A percentile compares a stretch with the other conserved stretches of the same genome.
Evolutionary conservation across 495 filamentous ascomycete genomes (phyloP).

Genomic region (Parathielavia hyrcaniae): DNA sequence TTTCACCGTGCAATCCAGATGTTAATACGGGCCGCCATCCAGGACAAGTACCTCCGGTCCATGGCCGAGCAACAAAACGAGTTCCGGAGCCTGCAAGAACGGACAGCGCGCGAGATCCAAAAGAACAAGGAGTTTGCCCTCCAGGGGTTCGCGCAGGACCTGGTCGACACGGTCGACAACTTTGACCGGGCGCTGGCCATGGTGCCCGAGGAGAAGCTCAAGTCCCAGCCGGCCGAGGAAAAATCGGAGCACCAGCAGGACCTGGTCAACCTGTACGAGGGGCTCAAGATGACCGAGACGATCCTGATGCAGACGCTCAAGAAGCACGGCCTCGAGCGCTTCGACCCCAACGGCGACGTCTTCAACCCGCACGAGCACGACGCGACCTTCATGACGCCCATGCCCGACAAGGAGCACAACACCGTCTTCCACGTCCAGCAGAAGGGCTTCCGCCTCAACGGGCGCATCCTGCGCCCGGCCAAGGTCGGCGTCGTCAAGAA

Average conservation of each 20-base stretch:
- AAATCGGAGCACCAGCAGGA: constrained; percentile 56
- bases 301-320: constrained; percentile 82
- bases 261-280: constrained; percentile 73
- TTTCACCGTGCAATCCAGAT: neutral
- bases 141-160: constrained; percentile 87
- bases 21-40: constrained; percentile 7
- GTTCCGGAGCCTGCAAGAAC: constrained; percentile 94
- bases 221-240: constrained; percentile 32
- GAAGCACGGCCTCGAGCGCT: constrained; percentile 90
- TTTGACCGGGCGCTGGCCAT: constrained; percentile 81
- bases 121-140: constrained; percentile 85
- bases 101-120: constrained; percentile 85
- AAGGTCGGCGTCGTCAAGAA: constrained; percentile 88
- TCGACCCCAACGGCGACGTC: constrained; percentile 69
- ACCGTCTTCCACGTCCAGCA: constrained; percentile 86
- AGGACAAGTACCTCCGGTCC: constrained; percentile 90
- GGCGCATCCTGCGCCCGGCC: constrained; percentile 79
- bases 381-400: constrained; percentile 85
- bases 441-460: constrained; percentile 91
- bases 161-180: constrained; percentile 92
- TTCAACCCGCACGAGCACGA: constrained; percentile 97
- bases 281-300: constrained; percentile 87
- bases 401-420: constrained; percentile 78
- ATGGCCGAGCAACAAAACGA: constrained; percentile 58
- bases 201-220: constrained; percentile 68